Evolutionary conservation across 164 flowering plant genomes (phyloP).

Genomic region (Umbilicus rupestris): DNA sequence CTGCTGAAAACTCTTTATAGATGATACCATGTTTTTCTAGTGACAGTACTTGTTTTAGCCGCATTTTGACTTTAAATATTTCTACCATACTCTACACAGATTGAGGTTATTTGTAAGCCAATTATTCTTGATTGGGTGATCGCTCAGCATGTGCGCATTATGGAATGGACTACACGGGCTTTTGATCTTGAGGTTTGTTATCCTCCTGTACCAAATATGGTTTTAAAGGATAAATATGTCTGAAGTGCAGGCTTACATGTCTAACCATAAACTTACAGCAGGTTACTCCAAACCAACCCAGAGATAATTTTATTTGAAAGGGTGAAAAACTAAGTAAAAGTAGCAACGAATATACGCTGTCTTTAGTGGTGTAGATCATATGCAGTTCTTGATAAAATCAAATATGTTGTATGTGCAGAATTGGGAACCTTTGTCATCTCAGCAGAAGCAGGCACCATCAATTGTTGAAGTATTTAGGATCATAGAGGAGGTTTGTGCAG

Average conservation of each 20-base stretch:
- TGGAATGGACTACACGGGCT: conserved; percentile 80
- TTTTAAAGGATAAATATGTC: not conserved
- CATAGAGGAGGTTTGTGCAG: conserved; percentile 55
- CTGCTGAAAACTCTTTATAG: too few species aligned
- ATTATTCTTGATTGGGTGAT: conserved; percentile 77
- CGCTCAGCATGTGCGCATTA: conserved; percentile 46
- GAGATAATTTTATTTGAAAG: too few species aligned
- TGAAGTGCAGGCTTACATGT: not conserved
- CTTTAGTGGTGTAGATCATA: not conserved
- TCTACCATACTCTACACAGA: conserved; percentile 25
- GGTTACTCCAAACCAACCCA: too few species aligned
- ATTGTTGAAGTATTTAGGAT: conserved; percentile 79
- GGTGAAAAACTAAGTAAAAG: not conserved
- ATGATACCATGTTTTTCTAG: too few species aligned
- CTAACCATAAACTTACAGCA: too few species aligned
- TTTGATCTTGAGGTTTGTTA: conserved; percentile 58
- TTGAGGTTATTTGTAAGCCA: conserved; percentile 49
- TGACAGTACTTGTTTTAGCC: not conserved
- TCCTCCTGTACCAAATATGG: not conserved
- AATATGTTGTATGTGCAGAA: conserved; percentile 33
- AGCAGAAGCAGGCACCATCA: conserved; percentile 68
- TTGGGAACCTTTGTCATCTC: conserved; percentile 80
- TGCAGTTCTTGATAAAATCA: not conserved
- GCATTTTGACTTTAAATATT: not conserved
- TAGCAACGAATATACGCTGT: not conserved